Conservation (phyloP, 192 early-diverging fungal species). For the Podochytrium sp. region DNA sequence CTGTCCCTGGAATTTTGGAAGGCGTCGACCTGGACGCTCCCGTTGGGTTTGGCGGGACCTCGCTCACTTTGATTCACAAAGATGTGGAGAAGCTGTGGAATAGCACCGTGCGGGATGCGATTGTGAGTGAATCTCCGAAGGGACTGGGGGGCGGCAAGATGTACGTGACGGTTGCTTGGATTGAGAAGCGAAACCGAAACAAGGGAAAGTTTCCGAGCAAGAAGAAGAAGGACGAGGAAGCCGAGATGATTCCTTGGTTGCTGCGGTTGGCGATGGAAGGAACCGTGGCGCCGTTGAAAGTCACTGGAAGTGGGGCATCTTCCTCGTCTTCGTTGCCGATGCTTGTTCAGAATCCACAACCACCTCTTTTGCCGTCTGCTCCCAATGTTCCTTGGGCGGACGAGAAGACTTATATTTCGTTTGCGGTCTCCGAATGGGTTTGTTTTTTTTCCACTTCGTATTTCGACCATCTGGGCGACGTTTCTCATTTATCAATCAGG, state of each 20-base stretch:
- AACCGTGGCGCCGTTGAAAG: conserved; percentile 38
- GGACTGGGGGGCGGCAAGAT: conserved; percentile 33
- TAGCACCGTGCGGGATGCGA: conserved; percentile 41
- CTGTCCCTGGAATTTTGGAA: conserved; percentile 41
- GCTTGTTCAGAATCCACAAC: background rate
- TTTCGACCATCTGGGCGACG: background rate
- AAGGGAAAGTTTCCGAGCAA: conserved; percentile 32
- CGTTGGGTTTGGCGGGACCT: background rate
- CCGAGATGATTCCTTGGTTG: conserved; percentile 40
- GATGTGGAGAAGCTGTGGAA: conserved; percentile 45
- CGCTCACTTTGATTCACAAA: conserved; percentile 2
- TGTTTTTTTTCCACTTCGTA: background rate
- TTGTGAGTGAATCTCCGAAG: conserved; percentile 18
- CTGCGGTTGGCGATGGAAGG: conserved; percentile 39
- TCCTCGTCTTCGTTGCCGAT: background rate
- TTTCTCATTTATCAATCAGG: conserved; percentile 5
- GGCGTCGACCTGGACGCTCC: conserved; percentile 1
- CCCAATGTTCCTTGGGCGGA: background rate
- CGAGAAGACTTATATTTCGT: conserved; percentile 39
- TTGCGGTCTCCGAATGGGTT: conserved; percentile 46
- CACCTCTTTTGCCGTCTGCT: background rate
- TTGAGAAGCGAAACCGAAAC: conserved; percentile 51
- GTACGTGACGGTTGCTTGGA: conserved; percentile 53
- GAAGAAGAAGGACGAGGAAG: conserved; percentile 25
- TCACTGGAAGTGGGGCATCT: background rate